phyloP scores from a whole-genome alignment of 2,329 filamentous ascomycete species.

The Botrytis fragariae region DNA sequence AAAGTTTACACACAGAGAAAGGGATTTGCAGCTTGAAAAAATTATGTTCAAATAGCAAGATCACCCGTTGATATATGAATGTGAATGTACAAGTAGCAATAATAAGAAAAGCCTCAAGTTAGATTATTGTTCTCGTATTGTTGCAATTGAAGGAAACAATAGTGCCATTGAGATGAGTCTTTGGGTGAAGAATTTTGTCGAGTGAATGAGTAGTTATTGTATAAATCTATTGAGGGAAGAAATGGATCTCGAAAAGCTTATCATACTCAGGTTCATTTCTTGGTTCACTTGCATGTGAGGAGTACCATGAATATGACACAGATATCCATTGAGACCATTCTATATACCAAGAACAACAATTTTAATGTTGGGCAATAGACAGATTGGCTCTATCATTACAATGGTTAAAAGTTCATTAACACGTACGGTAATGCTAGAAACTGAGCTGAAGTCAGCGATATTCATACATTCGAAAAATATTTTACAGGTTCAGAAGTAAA shows the following conservation, averaged over 20 bases:
- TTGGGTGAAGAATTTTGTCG: neutral
- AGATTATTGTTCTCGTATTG: neutral
- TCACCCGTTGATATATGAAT: neutral
- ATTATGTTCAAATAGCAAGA: rapidly evolving
- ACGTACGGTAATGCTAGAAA: too few species aligned
- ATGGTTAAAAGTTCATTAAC: rapidly evolving
- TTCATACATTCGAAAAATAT: neutral
- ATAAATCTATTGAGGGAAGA: neutral
- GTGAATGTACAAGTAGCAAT: rapidly evolving
- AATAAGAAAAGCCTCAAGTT: too few species aligned
- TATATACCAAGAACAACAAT: neutral
- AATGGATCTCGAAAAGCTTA: rapidly evolving
- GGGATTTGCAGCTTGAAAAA: neutral
- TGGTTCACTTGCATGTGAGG: too few species aligned
- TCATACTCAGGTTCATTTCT: neutral
- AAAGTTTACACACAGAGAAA: neutral
- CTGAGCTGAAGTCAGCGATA: neutral
- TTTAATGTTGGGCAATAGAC: neutral
- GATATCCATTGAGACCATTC: rapidly evolving
- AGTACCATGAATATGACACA: too few species aligned
- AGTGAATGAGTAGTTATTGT: neutral
- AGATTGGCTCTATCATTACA: too few species aligned
- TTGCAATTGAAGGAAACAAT: neutral
- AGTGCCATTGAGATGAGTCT: neutral
- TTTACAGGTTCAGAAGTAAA: neutral